Evolutionary conservation across 2,329 filamentous ascomycete species (phyloP), one percentile per base, ranked within the genome.

Genomic region (Neofusicoccum sp.): DNA sequence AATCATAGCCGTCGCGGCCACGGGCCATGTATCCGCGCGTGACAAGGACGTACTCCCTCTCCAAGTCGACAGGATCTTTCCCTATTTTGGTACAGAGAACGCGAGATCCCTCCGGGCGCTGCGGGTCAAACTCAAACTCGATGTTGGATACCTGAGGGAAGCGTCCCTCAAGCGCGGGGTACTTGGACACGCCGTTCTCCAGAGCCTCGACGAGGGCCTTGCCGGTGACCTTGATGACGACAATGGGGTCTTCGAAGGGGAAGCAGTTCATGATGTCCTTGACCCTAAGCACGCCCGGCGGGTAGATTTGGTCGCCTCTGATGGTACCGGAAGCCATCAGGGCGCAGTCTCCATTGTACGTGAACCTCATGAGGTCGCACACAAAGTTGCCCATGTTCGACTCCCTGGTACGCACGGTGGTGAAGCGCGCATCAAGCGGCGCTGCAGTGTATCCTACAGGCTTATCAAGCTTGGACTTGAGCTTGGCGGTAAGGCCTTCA

Each of bases 141-240:
- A 96, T 95, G 67, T 92, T 92, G 2, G 89, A 93, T 0, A 96
- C 90, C 70, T 96, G 92, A 0, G 91, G 88, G 66, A 96, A 96
- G 0, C 91, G 84, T 53, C 86, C 92, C 75, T 97, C 93, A 0
- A 93, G 81, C 0, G 92, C 90, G 0, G 92, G 93, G 64, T 95
- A 90, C 67, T 86, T 83, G 43, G 86, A 88, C 0, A 97, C 87
- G 0, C 88, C 86, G 67, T 96, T 96, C 73, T 96, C 92, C 1
- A 96, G 74, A 0, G 92, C 92, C n/a, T 86, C 87, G 68, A 87
- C 80, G 33, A 97, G 85, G 1, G 87, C 89, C 66, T 85, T 80
- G 0, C 93, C 93, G 0, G 79, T 86, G 4, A 91, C 81, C 34
- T 83, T 84, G 62, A 96, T 79, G 3, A 96, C 85, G 0, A 96